A percentile compares a stretch with the other conserved stretches of the same genome.
Conservation (phyloP, 768 basidiomycete genomes). For the Russula sp. region DNA sequence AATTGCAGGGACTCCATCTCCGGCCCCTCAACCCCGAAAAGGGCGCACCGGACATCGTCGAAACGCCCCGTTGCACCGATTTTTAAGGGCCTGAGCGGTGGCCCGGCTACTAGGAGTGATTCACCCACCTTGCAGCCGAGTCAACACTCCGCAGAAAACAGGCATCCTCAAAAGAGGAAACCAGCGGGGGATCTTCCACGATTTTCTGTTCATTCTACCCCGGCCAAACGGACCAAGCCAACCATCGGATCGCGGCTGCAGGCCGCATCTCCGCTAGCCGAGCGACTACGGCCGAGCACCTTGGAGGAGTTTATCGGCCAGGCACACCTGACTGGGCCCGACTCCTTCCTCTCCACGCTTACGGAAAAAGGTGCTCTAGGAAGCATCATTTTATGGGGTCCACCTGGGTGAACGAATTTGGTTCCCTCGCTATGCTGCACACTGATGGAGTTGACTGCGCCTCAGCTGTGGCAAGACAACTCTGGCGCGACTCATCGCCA, state of each 20-base stretch:
- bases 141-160: background rate
- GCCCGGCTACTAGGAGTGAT: background rate
- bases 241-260: conserved; percentile 22
- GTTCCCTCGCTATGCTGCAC: background rate
- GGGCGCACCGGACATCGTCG: background rate
- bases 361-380: conserved; percentile 46
- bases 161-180: conserved; percentile 4
- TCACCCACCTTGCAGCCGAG: background rate
- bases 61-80: conserved; percentile 12
- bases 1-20: conserved; percentile 15
- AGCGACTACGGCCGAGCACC: conserved; percentile 58
- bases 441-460: background rate
- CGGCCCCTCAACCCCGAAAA: conserved; percentile 8
- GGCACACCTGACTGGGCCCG: conserved; percentile 49
- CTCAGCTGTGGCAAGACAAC: conserved; percentile 69
- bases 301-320: conserved; percentile 77
- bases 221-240: conserved; percentile 7
- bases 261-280: conserved; percentile 58
- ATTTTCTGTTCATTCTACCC: background rate
- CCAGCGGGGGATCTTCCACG: background rate
- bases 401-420: conserved; percentile 49
- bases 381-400: conserved; percentile 69
- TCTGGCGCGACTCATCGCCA: conserved; percentile 66
- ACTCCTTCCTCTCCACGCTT: conserved; percentile 52
- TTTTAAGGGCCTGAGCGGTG: background rate